Percentiles rank a stretch among this genome's conserved stretches.
These are phyloP conservation scores for Lepidium sativum DNA, from an alignment of 345 rosid genomes.

Conservation along the genomic window DNA sequence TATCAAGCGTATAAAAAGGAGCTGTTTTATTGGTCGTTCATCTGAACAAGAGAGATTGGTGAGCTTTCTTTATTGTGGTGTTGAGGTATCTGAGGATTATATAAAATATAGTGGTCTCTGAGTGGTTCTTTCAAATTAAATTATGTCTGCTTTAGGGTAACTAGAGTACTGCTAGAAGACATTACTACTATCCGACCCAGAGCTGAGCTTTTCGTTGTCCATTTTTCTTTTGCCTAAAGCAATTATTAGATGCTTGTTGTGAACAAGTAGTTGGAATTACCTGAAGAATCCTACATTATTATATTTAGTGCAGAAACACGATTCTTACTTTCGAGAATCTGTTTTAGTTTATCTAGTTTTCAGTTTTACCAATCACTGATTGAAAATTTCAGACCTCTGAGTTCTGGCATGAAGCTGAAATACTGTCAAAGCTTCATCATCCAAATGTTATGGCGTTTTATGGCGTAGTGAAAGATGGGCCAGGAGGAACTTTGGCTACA, in stretches of 20 bases:
- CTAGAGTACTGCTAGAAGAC: neutral
- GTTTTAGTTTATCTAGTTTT: neutral
- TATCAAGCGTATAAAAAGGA: constrained; percentile 86
- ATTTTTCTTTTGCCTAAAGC: neutral
- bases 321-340: constrained; percentile 1
- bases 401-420: constrained; percentile 99
- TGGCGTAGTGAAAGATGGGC: constrained; percentile 97
- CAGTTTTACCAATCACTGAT: constrained; percentile 6
- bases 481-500: constrained; percentile 94
- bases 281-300: neutral
- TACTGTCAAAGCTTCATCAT: constrained; percentile 97
- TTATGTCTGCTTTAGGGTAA: constrained; percentile 8
- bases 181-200: neutral
- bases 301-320: neutral
- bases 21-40: constrained; percentile 89
- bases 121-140: neutral
- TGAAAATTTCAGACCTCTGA: constrained; percentile 57
- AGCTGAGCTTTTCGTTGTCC: neutral
- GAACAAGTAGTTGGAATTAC: neutral
- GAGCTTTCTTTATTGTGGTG: constrained; percentile 10
- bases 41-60: constrained; percentile 98
- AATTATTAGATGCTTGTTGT: constrained; percentile 2
- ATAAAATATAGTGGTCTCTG: neutral
- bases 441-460: constrained; percentile 99
- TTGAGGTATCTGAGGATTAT: neutral